Evolutionary conservation across 2,329 filamentous ascomycete species (phyloP).

Genomic region (Ophiostoma pallidulum): DNA sequence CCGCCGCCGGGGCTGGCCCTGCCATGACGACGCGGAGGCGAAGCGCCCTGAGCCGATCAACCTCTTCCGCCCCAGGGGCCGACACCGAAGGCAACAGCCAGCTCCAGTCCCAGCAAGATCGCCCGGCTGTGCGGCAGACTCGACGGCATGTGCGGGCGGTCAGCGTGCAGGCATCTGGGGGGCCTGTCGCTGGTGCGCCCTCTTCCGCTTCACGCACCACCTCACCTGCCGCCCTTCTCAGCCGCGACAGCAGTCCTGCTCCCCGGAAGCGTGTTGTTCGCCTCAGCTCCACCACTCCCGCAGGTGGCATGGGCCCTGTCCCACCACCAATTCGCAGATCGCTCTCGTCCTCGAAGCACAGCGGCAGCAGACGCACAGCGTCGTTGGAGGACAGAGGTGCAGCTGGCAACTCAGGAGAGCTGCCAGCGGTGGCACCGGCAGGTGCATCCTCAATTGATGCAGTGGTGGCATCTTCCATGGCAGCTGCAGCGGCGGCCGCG

Average conservation of each 20-base stretch:
- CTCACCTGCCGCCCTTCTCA: constrained; percentile 33
- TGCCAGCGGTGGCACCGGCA: background rate
- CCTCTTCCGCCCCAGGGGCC: constrained; percentile 30
- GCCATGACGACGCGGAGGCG: constrained; percentile 41
- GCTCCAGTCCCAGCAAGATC: constrained; percentile 10
- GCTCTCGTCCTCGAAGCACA: constrained; percentile 28
- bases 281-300: constrained; percentile 34
- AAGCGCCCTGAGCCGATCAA: constrained; percentile 38
- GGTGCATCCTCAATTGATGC: constrained; percentile 5
- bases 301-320: constrained; percentile 17
- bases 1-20: constrained; percentile 29
- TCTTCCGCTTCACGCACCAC: constrained; percentile 26
- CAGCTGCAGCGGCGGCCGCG: constrained; percentile 9
- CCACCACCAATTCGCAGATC: constrained; percentile 42
- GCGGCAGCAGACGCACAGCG: constrained; percentile 14
- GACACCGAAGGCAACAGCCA: constrained; percentile 31
- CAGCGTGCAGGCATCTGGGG: constrained; percentile 32
- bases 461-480: background rate
- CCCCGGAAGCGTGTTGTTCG: constrained; percentile 48
- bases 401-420: background rate
- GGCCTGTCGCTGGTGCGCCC: background rate
- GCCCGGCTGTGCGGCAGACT: constrained; percentile 20
- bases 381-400: constrained; percentile 21
- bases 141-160: constrained; percentile 38
- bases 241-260: constrained; percentile 41